Conservation (phyloP, 177 flowering plant genomes). For the Vitis hybrid region DNA sequence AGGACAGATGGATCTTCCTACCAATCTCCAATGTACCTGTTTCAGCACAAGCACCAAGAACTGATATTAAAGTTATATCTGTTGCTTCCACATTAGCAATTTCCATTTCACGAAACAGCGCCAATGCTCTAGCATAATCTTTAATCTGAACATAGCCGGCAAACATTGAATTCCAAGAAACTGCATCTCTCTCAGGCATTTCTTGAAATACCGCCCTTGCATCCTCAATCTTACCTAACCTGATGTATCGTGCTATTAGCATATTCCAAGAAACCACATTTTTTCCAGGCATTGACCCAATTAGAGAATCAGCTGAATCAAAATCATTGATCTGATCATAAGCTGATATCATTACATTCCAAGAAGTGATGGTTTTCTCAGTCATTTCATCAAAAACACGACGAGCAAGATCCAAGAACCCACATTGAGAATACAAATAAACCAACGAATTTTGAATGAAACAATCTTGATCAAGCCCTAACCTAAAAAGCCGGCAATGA, state of each 20-base stretch:
- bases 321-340: slow-evolving; percentile 37
- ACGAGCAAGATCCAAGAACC: slow-evolving; percentile 29
- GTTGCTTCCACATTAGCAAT: slow-evolving; percentile 26
- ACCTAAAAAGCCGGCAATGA: slow-evolving; percentile 32
- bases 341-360: slow-evolving; percentile 50
- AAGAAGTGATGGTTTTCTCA: slow-evolving; percentile 27
- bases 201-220: slow-evolving; percentile 32
- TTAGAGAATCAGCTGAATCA: slow-evolving; percentile 26
- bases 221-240: slow-evolving; percentile 24
- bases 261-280: slow-evolving; percentile 50
- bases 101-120: slow-evolving; percentile 35
- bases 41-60: slow-evolving; percentile 50
- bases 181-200: slow-evolving; percentile 41
- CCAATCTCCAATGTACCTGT: slow-evolving; percentile 38
- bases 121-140: slow-evolving; percentile 31
- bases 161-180: slow-evolving; percentile 50
- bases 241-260: slow-evolving; percentile 26
- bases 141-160: slow-evolving; percentile 31
- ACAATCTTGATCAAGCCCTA: slow-evolving; percentile 28
- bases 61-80: slow-evolving; percentile 37
- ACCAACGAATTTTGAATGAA: slow-evolving; percentile 38
- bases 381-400: slow-evolving; percentile 45
- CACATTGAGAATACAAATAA: slow-evolving; percentile 36
- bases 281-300: slow-evolving; percentile 32
- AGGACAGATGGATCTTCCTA: slow-evolving; percentile 32